Percentiles rank a stretch among this genome's conserved stretches.
Evolutionary conservation across 1,284 basidiomycete genomes (phyloP).

Genomic region (Exobasidium rhododendri): DNA sequence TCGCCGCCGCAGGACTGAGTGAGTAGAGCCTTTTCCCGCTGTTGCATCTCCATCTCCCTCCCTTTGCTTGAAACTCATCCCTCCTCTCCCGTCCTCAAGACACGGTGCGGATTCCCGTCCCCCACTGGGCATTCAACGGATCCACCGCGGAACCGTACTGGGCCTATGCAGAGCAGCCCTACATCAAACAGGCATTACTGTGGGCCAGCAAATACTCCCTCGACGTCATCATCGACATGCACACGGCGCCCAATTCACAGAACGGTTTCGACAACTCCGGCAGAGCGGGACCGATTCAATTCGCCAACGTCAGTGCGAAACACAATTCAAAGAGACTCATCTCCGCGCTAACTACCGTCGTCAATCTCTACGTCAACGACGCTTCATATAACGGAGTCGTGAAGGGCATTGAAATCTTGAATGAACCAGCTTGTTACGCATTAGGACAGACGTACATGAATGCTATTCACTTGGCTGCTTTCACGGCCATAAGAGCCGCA

Average conservation of each 20-base stretch:
- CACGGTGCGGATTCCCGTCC: conserved; percentile 41
- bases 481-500: conserved; percentile 36
- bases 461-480: conserved; percentile 47
- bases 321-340: neutral
- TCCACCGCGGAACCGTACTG: conserved; percentile 12
- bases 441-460: conserved; percentile 38
- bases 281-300: conserved; percentile 9
- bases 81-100: conserved; percentile 17
- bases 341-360: conserved; percentile 11
- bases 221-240: conserved; percentile 55
- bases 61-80: too few species aligned
- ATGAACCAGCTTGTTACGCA: conserved; percentile 16
- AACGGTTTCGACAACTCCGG: conserved; percentile 21
- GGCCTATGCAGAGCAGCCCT: conserved; percentile 9
- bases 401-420: conserved; percentile 20
- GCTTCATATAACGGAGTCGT: conserved; percentile 22
- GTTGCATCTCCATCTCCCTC: neutral
- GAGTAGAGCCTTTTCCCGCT: neutral
- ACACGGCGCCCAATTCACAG: conserved; percentile 46
- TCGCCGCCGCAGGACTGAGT: conserved; percentile 48
- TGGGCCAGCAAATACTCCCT: conserved; percentile 29
- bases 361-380: conserved; percentile 18
- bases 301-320: conserved; percentile 1
- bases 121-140: conserved; percentile 12
- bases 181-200: conserved; percentile 13